Percentiles rank a stretch among this genome's conserved stretches.
These are phyloP conservation scores for Isatis lusitanica DNA, from an alignment of 441 rosid genomes.

Conservation along the genomic window DNA sequence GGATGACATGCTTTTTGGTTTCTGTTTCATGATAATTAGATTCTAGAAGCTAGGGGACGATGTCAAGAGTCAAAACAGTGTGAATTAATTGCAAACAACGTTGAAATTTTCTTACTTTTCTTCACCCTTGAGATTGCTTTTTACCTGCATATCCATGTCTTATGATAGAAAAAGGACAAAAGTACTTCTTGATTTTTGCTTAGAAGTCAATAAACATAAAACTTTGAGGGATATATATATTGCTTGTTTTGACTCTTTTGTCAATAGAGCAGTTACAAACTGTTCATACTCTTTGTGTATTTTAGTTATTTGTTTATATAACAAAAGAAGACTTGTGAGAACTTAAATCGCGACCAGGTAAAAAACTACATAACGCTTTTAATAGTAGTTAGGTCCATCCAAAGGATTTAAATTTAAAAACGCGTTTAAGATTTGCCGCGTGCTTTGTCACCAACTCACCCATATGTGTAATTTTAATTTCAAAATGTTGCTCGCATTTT, in stretches of 20 bases:
- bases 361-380: not conserved
- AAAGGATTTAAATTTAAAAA: not conserved
- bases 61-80: slow-evolving; percentile 22
- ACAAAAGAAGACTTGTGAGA: slow-evolving; percentile 12
- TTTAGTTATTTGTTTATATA: not conserved
- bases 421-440: slow-evolving; percentile 22
- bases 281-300: slow-evolving; percentile 23
- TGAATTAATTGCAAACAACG: not conserved
- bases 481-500: not conserved
- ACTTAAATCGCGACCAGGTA: slow-evolving; percentile 20
- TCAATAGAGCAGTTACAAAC: slow-evolving; percentile 34
- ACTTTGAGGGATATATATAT: not conserved
- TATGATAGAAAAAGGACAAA: slow-evolving; percentile 17
- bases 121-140: slow-evolving; percentile 12
- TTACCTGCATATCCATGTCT: slow-evolving; percentile 31
- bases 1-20: not conserved
- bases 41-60: slow-evolving; percentile 28
- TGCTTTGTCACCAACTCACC: slow-evolving; percentile 5
- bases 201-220: slow-evolving; percentile 18
- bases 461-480: not conserved
- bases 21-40: slow-evolving; percentile 1
- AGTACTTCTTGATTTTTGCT: not conserved
- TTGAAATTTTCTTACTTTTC: slow-evolving; percentile 27
- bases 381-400: slow-evolving; percentile 3
- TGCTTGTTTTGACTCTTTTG: not conserved